Percentiles rank a stretch among this genome's conserved stretches.
Conservation (phyloP, 345 rosid genomes). For the Eucalyptus brandiana region DNA sequence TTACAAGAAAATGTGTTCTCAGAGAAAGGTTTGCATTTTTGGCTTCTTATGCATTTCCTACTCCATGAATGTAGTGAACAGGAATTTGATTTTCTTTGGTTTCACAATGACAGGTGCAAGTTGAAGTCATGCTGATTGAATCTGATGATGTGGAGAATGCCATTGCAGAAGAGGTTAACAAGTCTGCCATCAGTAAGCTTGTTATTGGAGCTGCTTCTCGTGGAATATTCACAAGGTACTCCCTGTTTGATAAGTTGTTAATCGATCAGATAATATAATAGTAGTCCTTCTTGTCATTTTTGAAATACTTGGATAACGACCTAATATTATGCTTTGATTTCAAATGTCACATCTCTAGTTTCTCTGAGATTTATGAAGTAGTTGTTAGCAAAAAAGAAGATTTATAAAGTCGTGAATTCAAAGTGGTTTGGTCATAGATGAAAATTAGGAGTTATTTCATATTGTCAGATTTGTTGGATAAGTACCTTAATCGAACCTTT, state of each 20-base stretch:
- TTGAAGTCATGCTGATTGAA: slow-evolving; percentile 43
- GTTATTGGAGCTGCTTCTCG: slow-evolving; percentile 69
- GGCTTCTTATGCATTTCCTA: not conserved
- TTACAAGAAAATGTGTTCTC: slow-evolving; percentile 49
- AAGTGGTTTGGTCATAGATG: not conserved
- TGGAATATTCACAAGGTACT: slow-evolving; percentile 59
- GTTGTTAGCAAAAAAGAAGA: not conserved
- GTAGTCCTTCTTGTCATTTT: not conserved
- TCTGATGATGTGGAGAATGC: slow-evolving; percentile 59
- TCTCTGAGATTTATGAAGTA: not conserved
- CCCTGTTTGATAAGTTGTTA: not conserved
- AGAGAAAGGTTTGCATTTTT: slow-evolving; percentile 33
- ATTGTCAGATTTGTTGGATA: not conserved
- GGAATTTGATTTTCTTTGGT: not conserved
- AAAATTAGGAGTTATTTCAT: not conserved
- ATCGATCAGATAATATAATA: not conserved
- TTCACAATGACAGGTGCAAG: slow-evolving; percentile 27
- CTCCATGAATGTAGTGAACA: not conserved
- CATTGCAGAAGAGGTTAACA: slow-evolving; percentile 55
- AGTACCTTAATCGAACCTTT: not conserved
- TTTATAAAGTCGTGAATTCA: not conserved
- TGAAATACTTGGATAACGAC: not conserved
- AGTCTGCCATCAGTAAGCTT: slow-evolving; percentile 37
- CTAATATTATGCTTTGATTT: not conserved
- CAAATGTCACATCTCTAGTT: not conserved